Base-by-base conservation (phyloP, 148 eudicot species). In the Gaultheria prostrata region DNA sequence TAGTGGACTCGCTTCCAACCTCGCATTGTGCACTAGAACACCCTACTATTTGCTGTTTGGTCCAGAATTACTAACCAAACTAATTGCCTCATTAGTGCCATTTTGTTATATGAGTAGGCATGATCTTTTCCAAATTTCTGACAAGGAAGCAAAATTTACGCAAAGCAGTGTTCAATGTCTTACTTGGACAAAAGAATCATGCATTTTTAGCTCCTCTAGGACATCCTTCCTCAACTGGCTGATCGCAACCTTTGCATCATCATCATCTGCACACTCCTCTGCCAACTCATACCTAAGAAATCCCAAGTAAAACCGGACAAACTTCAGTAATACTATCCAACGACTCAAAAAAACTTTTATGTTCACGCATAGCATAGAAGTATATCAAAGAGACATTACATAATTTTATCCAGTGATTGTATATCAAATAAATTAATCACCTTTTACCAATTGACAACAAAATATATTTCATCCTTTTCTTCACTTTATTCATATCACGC, bases 181-280 rank as follows among this genome's bases (percentile, higher is more conserved):
- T 90, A 96, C 99, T 89, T 89, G 89, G n/a, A 85, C 93, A 87
- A 90, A 90, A 26, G 95, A 93, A 88, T 88, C 92, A 81, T 97
- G 99, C 90, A 95, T 86, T 86, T 93, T 90, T 54, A 97, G 89
- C 89, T 97, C 98, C 59, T 92, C 91, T 72, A 93, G 74, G 69
- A 90, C 92, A 54, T 77, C 84, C 82, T 85, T 91, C 85, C 93
- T 91, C 86, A 95, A 82, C 85, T 92, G 89, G 49, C 83, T 56
- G 54, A 97, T 93, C 70, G 87, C 94, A 54, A 85, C 75, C 83
- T 92, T 97, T 9, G 89, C 98, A 53, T 95, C 99, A 77, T 95
- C 99, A 45, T 97, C 99, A 78, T 97, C 99, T 53, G 98, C 96
- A 77, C 91, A 91, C 83, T 95, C 98, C 88, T 92, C 96, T 54